Conservation (phyloP, 192 early-diverging fungal genomes). For the Piromyces sp. region DNA sequence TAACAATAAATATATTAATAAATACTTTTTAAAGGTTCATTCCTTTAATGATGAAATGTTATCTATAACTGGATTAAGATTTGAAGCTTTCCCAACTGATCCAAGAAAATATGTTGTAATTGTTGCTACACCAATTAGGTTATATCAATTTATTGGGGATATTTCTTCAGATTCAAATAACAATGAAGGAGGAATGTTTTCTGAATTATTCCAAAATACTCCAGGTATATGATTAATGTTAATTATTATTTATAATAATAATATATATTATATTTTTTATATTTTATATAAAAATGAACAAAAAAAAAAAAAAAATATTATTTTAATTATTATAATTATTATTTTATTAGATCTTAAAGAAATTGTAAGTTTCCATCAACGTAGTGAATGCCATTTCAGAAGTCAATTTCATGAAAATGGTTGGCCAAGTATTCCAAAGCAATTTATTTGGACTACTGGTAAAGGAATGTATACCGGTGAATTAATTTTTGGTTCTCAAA, state of each 20-base stretch:
- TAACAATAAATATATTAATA: too few relatives aligned
- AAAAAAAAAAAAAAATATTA: not conserved
- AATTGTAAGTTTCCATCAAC: slow-evolving; percentile 28
- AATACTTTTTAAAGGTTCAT: slow-evolving; percentile 23
- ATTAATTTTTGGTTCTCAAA: slow-evolving; percentile 56
- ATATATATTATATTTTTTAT: not conserved
- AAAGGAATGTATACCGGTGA: slow-evolving; percentile 78
- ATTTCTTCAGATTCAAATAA: slow-evolving; percentile 10
- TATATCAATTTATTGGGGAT: slow-evolving; percentile 81
- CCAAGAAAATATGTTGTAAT: slow-evolving; percentile 63
- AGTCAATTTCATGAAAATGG: slow-evolving; percentile 41
- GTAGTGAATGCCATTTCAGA: slow-evolving; percentile 49
- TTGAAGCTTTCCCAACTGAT: slow-evolving; percentile 59
- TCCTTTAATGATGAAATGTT: slow-evolving; percentile 37
- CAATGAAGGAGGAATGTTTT: slow-evolving; percentile 56
- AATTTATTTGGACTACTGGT: slow-evolving; percentile 80
- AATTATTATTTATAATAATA: not conserved
- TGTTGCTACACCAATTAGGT: slow-evolving; percentile 59
- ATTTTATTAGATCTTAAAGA: slow-evolving; percentile 24
- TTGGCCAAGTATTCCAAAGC: slow-evolving; percentile 45
- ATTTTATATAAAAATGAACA: not conserved
- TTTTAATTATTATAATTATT: not conserved
- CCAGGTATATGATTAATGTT: slow-evolving; percentile 24
- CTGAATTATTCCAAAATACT: slow-evolving; percentile 48
- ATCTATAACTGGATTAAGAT: slow-evolving; percentile 58